Evolutionary conservation across 768 basidiomycete genomes (phyloP), one percentile per base, ranked within the genome.

Genomic region (Russula sp.): DNA sequence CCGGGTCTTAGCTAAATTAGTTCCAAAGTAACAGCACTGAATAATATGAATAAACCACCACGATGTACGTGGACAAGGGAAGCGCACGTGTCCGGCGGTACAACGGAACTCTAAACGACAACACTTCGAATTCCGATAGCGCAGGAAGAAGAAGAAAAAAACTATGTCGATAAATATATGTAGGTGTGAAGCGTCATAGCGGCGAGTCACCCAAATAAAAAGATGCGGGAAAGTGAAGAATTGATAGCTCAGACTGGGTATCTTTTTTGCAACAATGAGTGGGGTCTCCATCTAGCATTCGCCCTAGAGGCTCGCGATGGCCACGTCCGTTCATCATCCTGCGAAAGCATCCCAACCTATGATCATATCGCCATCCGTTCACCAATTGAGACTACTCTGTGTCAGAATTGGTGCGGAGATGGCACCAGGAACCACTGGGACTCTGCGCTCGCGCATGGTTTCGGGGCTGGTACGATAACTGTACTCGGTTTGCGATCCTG

Each of bases 311-410:
- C 34, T 37, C 39, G 49, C 32, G 40, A 20, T 8, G 4, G 32
- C 16, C 32, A 27, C 20, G 34, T 55, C 39, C 47, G 34, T 50
- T 37, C 61, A 39, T 44, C 48, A 32, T 50, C 55, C 61, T 45
- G 32, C 31, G 16, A 45, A 18, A 31, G 18, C 18, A 42, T 34
- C 45, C 37, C 52, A 48, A 48, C 20, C 45, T 10, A 8, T 18
- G n/a, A 49, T 40, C 51, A 53, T 52, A 53, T 20, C 42, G 31
- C 37, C n/a, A 32, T 50, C 39, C 10, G 47, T 20, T 78, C 77
- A 93, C 89, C 90, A 93, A 73, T 91, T 89, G 84, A 92, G 84
- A 68, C 85, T 92, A 74, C 86, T 93, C 76, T 90, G 87, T 70
- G 82, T 78, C 74, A 94, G 71, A 64, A 91, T 82, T 22, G 91